Percentiles rank a stretch among this genome's conserved stretches.
phyloP scores from a whole-genome alignment of 2,329 filamentous ascomycete genomes.

The Metarhizium album region DNA sequence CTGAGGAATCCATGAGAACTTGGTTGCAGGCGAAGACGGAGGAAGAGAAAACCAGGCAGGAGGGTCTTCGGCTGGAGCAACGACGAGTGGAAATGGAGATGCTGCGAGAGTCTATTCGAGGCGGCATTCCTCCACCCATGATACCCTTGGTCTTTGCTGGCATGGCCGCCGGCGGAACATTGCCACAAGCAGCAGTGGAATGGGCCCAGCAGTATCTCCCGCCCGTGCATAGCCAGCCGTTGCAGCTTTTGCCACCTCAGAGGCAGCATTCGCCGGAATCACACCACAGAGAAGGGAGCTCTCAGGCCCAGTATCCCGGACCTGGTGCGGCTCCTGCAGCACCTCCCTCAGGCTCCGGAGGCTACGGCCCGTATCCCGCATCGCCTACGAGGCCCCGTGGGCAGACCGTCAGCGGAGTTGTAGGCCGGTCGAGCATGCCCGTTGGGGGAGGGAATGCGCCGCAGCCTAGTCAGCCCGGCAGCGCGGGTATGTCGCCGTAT shows the following conservation, averaged over 20 bases:
- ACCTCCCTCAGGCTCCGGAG: conserved; percentile 25
- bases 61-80: conserved; percentile 59
- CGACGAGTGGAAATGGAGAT: conserved; percentile 64
- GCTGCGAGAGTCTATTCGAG: conserved; percentile 54
- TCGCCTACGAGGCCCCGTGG: conserved; percentile 41
- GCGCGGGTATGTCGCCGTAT: conserved; percentile 27
- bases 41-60: conserved; percentile 57
- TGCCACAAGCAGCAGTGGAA: conserved; percentile 52
- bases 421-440: conserved; percentile 30
- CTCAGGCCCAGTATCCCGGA: conserved; percentile 31
- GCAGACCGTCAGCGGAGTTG: conserved; percentile 33
- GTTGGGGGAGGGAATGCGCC: conserved; percentile 36
- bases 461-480: conserved; percentile 18
- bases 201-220: conserved; percentile 58
- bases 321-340: conserved; percentile 16
- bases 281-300: conserved; percentile 36
- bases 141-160: conserved; percentile 66
- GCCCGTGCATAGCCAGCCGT: conserved; percentile 36
- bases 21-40: conserved; percentile 64
- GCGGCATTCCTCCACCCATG: conserved; percentile 63
- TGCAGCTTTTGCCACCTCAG: conserved; percentile 40
- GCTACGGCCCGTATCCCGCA: conserved; percentile 34
- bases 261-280: conserved; percentile 39
- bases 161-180: conserved; percentile 48
- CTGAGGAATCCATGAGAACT: conserved; percentile 59